phyloP scores from a whole-genome alignment of 768 basidiomycete genomes.

The Kondoa subrosea region DNA sequence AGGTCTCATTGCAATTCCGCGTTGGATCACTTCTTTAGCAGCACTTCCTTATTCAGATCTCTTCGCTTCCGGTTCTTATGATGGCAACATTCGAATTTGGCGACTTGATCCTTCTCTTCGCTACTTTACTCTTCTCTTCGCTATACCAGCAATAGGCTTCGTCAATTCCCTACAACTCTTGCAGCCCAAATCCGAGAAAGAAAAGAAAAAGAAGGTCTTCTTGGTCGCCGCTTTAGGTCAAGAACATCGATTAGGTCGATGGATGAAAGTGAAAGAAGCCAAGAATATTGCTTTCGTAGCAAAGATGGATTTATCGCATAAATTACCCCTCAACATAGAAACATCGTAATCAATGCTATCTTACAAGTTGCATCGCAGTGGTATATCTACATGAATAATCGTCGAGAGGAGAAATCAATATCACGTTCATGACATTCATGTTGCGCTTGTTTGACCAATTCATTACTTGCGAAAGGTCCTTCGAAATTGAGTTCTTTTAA shows the following conservation, averaged over 20 bases:
- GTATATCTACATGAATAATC: background rate
- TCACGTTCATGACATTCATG: conserved; percentile 3
- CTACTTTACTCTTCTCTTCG: conserved; percentile 43
- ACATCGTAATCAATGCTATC: no score
- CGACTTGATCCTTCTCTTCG: conserved; percentile 61
- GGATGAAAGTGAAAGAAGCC: conserved; percentile 54
- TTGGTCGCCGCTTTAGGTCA: conserved; percentile 67
- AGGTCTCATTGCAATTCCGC: conserved; percentile 54
- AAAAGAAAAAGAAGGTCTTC: conserved; percentile 29
- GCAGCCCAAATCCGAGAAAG: conserved; percentile 22
- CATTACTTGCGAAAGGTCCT: conserved; percentile 6
- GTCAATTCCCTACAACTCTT: conserved; percentile 80
- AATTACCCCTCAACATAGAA: no score
- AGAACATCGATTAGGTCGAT: conserved; percentile 77
- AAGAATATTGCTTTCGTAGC: conserved; percentile 55
- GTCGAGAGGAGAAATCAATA: conserved; percentile 6
- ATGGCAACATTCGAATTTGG: conserved; percentile 78
- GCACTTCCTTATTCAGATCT: conserved; percentile 73
- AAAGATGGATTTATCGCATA: conserved; percentile 17
- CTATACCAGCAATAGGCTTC: conserved; percentile 45
- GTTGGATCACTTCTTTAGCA: conserved; percentile 80
- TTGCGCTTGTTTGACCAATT: conserved; percentile 7
- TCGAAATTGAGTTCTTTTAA: conserved; percentile 8
- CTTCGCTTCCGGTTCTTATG: conserved; percentile 89
- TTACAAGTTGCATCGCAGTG: no score